phyloP scores from a whole-genome alignment of 805 yeast species.

The Candida railenensis region DNA sequence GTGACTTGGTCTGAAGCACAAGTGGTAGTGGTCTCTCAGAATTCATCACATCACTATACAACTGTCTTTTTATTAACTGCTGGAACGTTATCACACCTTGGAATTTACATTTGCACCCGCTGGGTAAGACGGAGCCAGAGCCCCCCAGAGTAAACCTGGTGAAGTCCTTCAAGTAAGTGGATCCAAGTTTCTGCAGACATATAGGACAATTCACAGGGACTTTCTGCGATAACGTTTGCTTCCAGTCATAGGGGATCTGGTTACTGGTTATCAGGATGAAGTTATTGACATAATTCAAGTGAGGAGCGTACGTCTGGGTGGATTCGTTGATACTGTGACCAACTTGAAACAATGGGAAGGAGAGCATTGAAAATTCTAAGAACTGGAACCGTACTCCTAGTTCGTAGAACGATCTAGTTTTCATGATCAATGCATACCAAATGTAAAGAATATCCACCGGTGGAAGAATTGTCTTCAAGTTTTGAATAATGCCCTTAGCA shows the following conservation, averaged over 20 bases:
- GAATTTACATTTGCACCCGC: conserved; percentile 4
- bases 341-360: conserved; percentile 4
- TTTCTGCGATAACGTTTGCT: not conserved
- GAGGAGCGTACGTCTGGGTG: not conserved
- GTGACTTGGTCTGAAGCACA: conserved; percentile 1
- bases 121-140: not conserved
- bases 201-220: conserved; percentile 4
- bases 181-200: not conserved
- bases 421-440: conserved; percentile 4
- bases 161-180: not conserved
- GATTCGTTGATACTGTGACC: not conserved
- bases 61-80: conserved; percentile 2
- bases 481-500: conserved; percentile 3
- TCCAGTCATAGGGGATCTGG: conserved; percentile 2
- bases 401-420: conserved; percentile 1
- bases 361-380: conserved; percentile 4
- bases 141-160: not conserved
- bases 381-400: conserved; percentile 4
- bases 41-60: conserved; percentile 1
- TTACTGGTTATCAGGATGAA: not conserved
- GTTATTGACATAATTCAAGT: not conserved
- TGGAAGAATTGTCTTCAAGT: not conserved
- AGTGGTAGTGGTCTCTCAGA: conserved; percentile 1
- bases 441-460: conserved; percentile 5
- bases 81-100: conserved; percentile 1